phyloP scores from a whole-genome alignment of 2,329 filamentous ascomycete species.

The Fusarium staphyleae region DNA sequence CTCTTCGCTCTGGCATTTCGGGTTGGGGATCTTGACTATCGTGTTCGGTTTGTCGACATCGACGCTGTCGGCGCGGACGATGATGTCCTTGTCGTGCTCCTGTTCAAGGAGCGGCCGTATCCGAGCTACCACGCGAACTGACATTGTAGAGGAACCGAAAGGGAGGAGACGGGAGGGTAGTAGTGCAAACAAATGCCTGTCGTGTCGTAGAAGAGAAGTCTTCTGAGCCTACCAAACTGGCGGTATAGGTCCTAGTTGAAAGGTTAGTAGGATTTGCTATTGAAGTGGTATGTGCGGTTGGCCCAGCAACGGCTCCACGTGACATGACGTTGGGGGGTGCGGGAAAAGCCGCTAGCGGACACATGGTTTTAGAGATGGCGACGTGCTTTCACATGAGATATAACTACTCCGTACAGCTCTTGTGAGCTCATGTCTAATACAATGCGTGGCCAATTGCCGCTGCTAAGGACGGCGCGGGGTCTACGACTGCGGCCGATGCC shows the following conservation, averaged over 20 bases:
- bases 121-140: conserved; percentile 86
- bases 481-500: conserved; percentile 41
- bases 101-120: conserved; percentile 87
- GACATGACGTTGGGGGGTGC: conserved; percentile 39
- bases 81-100: conserved; percentile 87
- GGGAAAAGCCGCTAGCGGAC: conserved; percentile 45
- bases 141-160: conserved; percentile 25
- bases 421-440: conserved; percentile 35
- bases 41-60: conserved; percentile 68
- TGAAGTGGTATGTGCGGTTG: conserved; percentile 25
- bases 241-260: conserved; percentile 29
- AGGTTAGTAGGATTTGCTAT: conserved; percentile 35
- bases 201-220: conserved; percentile 23
- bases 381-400: conserved; percentile 18
- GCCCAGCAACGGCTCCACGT: conserved; percentile 39
- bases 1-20: conserved; percentile 88
- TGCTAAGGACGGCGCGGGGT: conserved; percentile 48
- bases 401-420: too few species aligned
- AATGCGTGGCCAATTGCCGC: conserved; percentile 55
- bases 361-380: conserved; percentile 25
- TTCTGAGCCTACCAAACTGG: conserved; percentile 39
- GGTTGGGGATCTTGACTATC: conserved; percentile 88
- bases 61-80: conserved; percentile 73
- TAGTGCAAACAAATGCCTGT: conserved; percentile 25
- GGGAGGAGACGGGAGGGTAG: conserved; percentile 6